Evolutionary conservation across 805 yeast genomes (phyloP).

Genomic region (Schwanniomyces vanrijiae): DNA sequence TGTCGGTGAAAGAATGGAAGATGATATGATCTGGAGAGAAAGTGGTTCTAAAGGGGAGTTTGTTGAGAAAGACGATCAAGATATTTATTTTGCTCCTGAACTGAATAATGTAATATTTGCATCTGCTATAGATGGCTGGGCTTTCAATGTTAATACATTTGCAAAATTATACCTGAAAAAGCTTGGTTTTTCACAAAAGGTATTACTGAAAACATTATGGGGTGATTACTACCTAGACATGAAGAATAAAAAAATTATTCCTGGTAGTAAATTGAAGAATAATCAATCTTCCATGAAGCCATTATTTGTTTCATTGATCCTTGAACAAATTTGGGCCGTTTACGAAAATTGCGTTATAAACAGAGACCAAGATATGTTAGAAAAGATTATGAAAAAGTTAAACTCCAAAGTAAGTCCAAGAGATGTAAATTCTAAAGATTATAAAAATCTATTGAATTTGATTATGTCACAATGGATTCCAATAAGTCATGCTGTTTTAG

Average conservation of each 20-base stretch:
- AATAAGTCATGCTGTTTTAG: conserved; percentile 77
- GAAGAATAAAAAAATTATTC: conserved; percentile 80
- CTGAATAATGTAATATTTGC: conserved; percentile 89
- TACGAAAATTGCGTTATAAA: conserved; percentile 69
- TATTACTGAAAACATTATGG: conserved; percentile 86
- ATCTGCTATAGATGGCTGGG: conserved; percentile 96
- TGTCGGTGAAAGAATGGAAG: conserved; percentile 90
- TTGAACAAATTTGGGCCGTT: conserved; percentile 91
- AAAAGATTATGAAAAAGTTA: conserved; percentile 71
- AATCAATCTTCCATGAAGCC: conserved; percentile 58
- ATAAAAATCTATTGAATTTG: conserved; percentile 56
- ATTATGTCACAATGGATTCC: conserved; percentile 95
- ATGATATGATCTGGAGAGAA: conserved; percentile 77
- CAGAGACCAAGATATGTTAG: conserved; percentile 67
- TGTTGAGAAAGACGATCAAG: conserved; percentile 76
- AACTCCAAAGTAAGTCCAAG: conserved; percentile 69
- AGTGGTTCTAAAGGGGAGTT: conserved; percentile 56
- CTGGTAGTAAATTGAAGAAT: conserved; percentile 62
- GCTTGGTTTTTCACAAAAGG: conserved; percentile 78
- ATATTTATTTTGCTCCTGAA: conserved; percentile 83
- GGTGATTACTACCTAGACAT: conserved; percentile 91
- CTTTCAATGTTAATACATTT: conserved; percentile 86
- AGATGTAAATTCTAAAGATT: conserved; percentile 78
- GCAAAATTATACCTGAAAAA: conserved; percentile 83
- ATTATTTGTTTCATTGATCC: conserved; percentile 78